Percentiles rank a stretch among this genome's conserved stretches.
Evolutionary conservation across 306 rosid genomes (phyloP).

Genomic region (Casuarina equisetifolia): DNA sequence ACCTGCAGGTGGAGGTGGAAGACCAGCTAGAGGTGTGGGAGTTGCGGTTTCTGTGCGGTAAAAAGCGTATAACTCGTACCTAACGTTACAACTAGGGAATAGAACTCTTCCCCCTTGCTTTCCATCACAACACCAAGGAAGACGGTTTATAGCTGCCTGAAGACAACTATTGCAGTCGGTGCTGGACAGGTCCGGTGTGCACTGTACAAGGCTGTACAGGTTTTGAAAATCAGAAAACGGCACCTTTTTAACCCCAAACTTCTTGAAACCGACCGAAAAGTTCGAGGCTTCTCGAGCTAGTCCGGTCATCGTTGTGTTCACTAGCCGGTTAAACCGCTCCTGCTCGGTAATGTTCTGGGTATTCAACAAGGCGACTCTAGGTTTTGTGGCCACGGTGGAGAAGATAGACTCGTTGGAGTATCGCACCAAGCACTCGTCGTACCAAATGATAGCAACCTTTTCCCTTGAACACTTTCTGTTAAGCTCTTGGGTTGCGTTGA

Average conservation of each 20-base stretch:
- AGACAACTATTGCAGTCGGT: too few relatives aligned
- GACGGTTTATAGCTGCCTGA: background rate
- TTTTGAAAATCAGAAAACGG: background rate
- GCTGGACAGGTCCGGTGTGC: too few relatives aligned
- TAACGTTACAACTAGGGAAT: conserved; percentile 31
- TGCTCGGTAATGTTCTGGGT: background rate
- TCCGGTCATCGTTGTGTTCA: background rate
- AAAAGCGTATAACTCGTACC: conserved; percentile 28
- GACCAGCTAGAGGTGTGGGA: background rate
- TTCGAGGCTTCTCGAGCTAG: background rate
- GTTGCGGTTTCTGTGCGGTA: background rate
- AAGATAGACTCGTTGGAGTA: too few relatives aligned
- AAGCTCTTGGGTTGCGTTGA: too few relatives aligned
- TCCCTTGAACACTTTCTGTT: too few relatives aligned
- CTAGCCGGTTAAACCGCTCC: background rate
- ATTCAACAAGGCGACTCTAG: too few relatives aligned
- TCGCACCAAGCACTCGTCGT: too few relatives aligned
- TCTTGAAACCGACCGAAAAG: conserved; percentile 14
- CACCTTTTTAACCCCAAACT: background rate
- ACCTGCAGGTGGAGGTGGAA: background rate
- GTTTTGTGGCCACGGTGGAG: too few relatives aligned
- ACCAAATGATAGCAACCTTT: too few relatives aligned
- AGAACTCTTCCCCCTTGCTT: conserved; percentile 20
- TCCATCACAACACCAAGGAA: conserved; percentile 6
- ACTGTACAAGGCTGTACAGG: background rate